Conservation (phyloP, 2,329 filamentous ascomycete genomes). For the Aspergillus pseudoterreus region DNA sequence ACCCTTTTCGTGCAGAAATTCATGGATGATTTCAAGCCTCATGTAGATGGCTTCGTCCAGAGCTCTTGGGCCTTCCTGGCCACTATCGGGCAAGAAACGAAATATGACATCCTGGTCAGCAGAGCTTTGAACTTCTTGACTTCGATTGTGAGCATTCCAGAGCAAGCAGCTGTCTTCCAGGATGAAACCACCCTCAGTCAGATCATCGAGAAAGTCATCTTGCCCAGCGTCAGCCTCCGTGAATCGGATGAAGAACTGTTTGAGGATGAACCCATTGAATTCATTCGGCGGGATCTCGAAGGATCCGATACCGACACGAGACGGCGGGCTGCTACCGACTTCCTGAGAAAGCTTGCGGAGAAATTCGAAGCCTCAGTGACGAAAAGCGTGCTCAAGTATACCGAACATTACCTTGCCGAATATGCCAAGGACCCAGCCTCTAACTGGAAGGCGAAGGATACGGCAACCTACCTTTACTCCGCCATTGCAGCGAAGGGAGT, state of each 20-base stretch:
- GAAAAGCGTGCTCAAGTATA: conserved; percentile 79
- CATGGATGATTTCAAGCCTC: conserved; percentile 83
- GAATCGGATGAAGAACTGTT: conserved; percentile 95
- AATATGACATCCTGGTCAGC: conserved; percentile 92
- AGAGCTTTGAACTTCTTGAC: conserved; percentile 93
- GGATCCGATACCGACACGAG: conserved; percentile 94
- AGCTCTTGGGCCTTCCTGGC: conserved; percentile 91
- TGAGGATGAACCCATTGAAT: conserved; percentile 98
- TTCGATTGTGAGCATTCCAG: conserved; percentile 72
- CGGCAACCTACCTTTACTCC: conserved; percentile 93
- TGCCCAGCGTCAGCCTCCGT: conserved; percentile 86
- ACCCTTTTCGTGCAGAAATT: conserved; percentile 93
- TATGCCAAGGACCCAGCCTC: conserved; percentile 64
- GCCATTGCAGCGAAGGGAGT: conserved; percentile 90
- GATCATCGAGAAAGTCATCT: conserved; percentile 91
- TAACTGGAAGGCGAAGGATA: conserved; percentile 97
- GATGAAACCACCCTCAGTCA: conserved; percentile 73
- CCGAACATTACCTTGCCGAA: conserved; percentile 73
- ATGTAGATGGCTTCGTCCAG: conserved; percentile 78
- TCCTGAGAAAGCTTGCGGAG: conserved; percentile 81
- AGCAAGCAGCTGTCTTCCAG: conserved; percentile 83
- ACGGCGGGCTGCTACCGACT: conserved; percentile 88
- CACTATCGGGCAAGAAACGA: conserved; percentile 77
- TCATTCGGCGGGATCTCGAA: conserved; percentile 90
- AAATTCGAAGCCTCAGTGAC: conserved; percentile 86